phyloP scores from a whole-genome alignment of 805 yeast genomes.

The Scheffersomyces ergatensis region DNA sequence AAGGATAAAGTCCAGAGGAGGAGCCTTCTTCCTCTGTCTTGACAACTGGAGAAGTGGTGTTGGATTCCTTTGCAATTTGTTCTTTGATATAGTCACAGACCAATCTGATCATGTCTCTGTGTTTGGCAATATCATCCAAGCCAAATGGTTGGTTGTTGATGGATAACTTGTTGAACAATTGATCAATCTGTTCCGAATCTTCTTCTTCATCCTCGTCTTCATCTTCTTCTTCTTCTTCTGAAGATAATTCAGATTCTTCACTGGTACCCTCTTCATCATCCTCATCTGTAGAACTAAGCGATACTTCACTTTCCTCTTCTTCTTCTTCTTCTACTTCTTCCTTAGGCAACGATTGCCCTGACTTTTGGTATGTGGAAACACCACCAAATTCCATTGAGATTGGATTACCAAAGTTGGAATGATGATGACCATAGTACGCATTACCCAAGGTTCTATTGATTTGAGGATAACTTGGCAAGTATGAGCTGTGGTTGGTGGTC shows the following conservation, averaged over 20 bases:
- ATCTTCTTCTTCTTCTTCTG: conserved; percentile 2
- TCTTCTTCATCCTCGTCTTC: background rate
- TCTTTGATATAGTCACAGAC: conserved; percentile 31
- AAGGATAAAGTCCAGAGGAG: conserved; percentile 26
- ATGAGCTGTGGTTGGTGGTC: background rate
- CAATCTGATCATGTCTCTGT: conserved; percentile 30
- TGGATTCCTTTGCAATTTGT: conserved; percentile 6
- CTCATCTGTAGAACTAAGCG: conserved; percentile 1
- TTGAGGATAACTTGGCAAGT: conserved; percentile 23
- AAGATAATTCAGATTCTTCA: background rate
- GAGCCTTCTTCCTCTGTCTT: conserved; percentile 4
- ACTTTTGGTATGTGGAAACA: conserved; percentile 33
- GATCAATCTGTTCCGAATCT: conserved; percentile 6
- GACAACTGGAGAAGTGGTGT: conserved; percentile 3
- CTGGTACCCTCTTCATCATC: conserved; percentile 9
- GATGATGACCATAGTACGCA: conserved; percentile 8
- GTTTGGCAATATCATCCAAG: conserved; percentile 28
- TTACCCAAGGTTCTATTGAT: conserved; percentile 21
- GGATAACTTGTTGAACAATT: conserved; percentile 8
- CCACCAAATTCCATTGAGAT: conserved; percentile 34
- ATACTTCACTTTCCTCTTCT: conserved; percentile 9
- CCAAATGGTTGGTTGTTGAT: conserved; percentile 13
- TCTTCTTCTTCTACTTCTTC: conserved; percentile 8
- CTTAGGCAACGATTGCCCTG: conserved; percentile 19
- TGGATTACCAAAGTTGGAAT: conserved; percentile 8